phyloP scores from a whole-genome alignment of 768 basidiomycete genomes.

The Amanita thiersii region DNA sequence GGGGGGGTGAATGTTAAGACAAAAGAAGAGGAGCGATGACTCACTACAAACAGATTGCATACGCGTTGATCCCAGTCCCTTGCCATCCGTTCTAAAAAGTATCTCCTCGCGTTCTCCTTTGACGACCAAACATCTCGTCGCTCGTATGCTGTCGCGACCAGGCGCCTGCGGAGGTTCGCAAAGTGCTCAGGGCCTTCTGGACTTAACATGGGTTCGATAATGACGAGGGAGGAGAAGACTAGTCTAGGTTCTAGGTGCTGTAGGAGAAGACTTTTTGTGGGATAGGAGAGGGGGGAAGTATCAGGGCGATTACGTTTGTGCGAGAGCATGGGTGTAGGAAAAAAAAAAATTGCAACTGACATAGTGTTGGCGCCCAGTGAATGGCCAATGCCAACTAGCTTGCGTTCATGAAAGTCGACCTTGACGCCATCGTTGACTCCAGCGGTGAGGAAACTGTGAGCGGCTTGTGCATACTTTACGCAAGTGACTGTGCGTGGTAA shows the following conservation, averaged over 20 bases:
- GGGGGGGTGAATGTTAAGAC: background rate
- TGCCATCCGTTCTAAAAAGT: constrained; percentile 25
- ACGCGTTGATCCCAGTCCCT: constrained; percentile 47
- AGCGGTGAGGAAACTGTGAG: constrained; percentile 44
- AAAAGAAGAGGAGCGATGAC: constrained; percentile 13
- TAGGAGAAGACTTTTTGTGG: constrained; percentile 37
- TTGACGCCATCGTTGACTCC: constrained; percentile 28
- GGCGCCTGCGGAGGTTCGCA: constrained; percentile 25
- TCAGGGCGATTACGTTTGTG: constrained; percentile 1
- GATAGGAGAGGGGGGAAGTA: background rate
- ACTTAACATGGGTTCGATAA: constrained; percentile 60
- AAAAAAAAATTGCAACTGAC: constrained; percentile 29
- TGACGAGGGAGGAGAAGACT: constrained; percentile 42
- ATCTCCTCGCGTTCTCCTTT: constrained; percentile 28
- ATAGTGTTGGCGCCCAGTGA: constrained; percentile 60
- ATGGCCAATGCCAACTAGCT: constrained; percentile 59
- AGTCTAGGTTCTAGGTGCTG: constrained; percentile 38
- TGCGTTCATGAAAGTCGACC: constrained; percentile 41
- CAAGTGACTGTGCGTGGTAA: constrained; percentile 42
- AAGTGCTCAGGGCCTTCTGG: constrained; percentile 38
- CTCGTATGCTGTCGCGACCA: constrained; percentile 40
- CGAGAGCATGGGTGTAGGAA: too few relatives aligned
- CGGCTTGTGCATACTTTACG: constrained; percentile 52
- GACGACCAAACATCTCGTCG: constrained; percentile 47
- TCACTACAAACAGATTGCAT: constrained; percentile 43